Evolutionary conservation across 495 filamentous ascomycete species (phyloP), one percentile per base, ranked within the genome.

Genomic region (Hypoxylon fuscum): DNA sequence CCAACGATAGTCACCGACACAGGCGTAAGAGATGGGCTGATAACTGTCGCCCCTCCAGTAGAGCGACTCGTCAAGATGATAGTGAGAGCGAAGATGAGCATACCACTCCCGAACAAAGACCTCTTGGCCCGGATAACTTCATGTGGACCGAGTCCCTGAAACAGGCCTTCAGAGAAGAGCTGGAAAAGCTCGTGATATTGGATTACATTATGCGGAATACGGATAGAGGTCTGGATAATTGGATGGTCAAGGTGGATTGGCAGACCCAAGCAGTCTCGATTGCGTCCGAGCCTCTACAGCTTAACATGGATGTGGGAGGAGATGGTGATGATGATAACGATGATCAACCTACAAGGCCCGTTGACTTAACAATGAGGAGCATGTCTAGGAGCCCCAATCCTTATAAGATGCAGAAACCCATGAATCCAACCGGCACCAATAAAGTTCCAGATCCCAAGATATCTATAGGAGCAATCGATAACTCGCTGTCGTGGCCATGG

Each of bases 171-270:
- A 81, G 95, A 7, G 96, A 97, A 68, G 90, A 97, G 75, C 80
- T 99, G 31, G 95, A 99, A 75, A 99, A 98, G 75, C 80, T 99
- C 9, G 95, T 99, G 10, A 96, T 99, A 66, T 72, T 99, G 68
- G 95, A 99, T 75, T 99, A 99, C 66, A 96, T 99, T 46, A 99
- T 99, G 95, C 87, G 95, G 18, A 99, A 99, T 70, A 99, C 95
- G 2, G 95, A 99, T 72, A 84, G 95, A 75, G 95, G 95, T 9
- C 78, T 97, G 58, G 95, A 99, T 73, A 99, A 99, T 59, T 99
- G 95, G 95, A 99, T 99, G 95, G 92, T 99, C 65, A 94, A 90
- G 68, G 90, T 99, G 20, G 92, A 98, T 71, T 91, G 85, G 84
- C 82, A 90, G 42, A 88, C 82, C 18, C 84, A 95, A 66, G 81